These are phyloP conservation scores for Entrophospora sp. DNA, from an alignment of 192 early-diverging fungal genomes.

Conservation along the genomic window DNA sequence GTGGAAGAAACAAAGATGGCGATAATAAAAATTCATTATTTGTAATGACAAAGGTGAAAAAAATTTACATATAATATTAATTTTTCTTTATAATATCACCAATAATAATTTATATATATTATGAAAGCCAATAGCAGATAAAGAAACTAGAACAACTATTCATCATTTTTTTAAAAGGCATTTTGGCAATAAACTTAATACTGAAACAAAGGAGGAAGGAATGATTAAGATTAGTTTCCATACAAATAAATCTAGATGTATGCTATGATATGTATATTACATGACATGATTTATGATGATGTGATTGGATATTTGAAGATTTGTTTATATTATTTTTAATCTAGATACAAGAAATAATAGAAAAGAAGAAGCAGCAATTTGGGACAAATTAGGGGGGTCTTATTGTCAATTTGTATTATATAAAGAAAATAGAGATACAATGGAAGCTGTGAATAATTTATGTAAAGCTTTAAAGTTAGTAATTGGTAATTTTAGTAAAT, in stretches of 20 bases:
- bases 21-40: not conserved
- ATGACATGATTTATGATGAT: not conserved
- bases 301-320: not conserved
- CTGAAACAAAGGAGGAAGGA: constrained; percentile 36
- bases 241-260: constrained; percentile 29
- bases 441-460: constrained; percentile 67
- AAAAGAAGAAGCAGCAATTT: constrained; percentile 28
- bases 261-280: constrained; percentile 15
- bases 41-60: not conserved
- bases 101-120: not conserved
- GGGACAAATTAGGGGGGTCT: constrained; percentile 57
- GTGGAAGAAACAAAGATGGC: too few species aligned
- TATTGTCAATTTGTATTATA: constrained; percentile 79
- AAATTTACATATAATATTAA: not conserved
- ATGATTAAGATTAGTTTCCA: constrained; percentile 36
- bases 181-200: constrained; percentile 40
- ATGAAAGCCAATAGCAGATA: constrained; percentile 37
- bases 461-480: constrained; percentile 38
- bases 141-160: constrained; percentile 41
- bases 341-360: constrained; percentile 24
- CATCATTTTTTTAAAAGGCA: constrained; percentile 44
- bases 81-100: not conserved
- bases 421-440: constrained; percentile 91
- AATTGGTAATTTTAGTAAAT: not conserved
- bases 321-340: not conserved